Evolutionary conservation across 441 rosid species (phyloP).

Genomic region (Mallotus japonicus): DNA sequence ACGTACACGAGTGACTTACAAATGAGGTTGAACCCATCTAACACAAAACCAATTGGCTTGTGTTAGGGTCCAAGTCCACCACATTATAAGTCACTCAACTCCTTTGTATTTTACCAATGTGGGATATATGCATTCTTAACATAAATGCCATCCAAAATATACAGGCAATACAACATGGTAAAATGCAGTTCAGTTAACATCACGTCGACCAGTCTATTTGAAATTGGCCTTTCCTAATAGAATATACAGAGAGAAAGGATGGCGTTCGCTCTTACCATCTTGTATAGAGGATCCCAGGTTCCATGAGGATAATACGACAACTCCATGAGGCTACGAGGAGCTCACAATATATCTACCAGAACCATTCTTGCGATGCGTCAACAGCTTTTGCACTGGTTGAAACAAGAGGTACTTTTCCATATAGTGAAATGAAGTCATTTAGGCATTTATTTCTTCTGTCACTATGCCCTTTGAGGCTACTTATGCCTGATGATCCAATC

Average conservation of each 20-base stretch:
- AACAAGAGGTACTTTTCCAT: conserved; percentile 24
- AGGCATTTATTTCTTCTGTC: conserved; percentile 24
- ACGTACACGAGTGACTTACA: no score
- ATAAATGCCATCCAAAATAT: not conserved
- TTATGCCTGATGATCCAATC: conserved; percentile 29
- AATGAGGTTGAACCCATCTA: no score
- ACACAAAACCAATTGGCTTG: no score
- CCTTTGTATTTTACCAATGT: no score
- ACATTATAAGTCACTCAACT: no score
- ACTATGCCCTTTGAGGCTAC: conserved; percentile 17
- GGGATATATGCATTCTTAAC: no score
- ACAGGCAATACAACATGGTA: not conserved
- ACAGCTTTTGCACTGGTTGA: conserved; percentile 27
- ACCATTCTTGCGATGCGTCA: conserved; percentile 25
- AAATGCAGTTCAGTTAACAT: no score
- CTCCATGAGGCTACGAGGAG: not conserved
- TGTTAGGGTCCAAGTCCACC: no score
- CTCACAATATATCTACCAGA: conserved; percentile 22
- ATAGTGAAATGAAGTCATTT: conserved; percentile 24
- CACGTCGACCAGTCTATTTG: no score
- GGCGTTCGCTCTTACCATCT: not conserved
- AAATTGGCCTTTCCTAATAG: no score
- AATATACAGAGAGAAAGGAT: no score
- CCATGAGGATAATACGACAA: no score
- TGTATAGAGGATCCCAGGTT: not conserved